Base-by-base conservation (phyloP, 2,329 filamentous ascomycete species). In the Emmonsiellopsis sp. region DNA sequence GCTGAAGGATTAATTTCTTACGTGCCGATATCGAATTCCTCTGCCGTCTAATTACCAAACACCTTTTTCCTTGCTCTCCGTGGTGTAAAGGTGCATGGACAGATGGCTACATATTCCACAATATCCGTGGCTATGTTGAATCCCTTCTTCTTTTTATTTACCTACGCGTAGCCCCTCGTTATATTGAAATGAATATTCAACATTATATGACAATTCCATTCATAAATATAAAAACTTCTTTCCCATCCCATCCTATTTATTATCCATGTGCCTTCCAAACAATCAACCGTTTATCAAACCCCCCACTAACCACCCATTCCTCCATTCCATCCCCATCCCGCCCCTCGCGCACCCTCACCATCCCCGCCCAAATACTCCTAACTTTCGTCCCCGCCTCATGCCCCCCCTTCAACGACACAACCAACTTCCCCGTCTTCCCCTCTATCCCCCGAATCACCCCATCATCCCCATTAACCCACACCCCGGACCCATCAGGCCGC, bases 401-500 rank as follows among this genome's bases (percentile, higher is more conserved):
- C 2, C 75, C 79, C 20, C 34, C 34, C 43, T 70, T 73, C 52
- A 85, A 63, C 35, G 67, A 72, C 20, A 69, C 67, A 30, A 78
- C 65, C 2, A 84, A 67, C 64, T 81, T 84, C 6, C 82, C 82
- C 1, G 75, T 82, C 53, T 67, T 76, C 2, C 74, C 71, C 63
- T 85, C 82, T 6, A 85, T 69, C 1, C 82, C 82, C 47, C 82
- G 71, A 31, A 85, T 72, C 7, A 79, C 70, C 0, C 83, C 82
- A 63, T 85, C 83, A 60, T 85, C 82, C 3, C 80, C 79, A 67
- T 82, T 85, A 10, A 85, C 80, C 75, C 79, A 85, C 0, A 85
- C 68, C 0, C 82, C 82, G 42, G 73, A 77, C 0, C 80, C 81
- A 62, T 83, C 76, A 1, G 81, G 80, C 30, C 82, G 68, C 82